Evolutionary conservation across 2,329 filamentous ascomycete species (phyloP), one percentile per base, ranked within the genome.

Genomic region (Podosphaera xanthii): DNA sequence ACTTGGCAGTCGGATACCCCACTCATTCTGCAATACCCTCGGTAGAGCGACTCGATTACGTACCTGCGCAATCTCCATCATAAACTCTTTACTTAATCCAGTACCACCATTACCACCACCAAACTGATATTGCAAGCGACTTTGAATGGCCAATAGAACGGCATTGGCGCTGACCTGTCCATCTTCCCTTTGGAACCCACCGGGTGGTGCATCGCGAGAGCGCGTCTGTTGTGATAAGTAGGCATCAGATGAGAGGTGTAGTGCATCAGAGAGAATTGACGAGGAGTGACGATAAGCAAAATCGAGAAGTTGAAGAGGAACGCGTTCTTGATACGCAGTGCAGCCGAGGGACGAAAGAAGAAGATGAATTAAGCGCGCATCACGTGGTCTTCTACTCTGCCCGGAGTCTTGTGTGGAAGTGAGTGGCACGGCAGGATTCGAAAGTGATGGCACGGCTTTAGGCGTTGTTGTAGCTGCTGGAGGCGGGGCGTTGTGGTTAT

Each of bases 281-380:
- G 81, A 81, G 8, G 84, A 87, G 75, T 89, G 86, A 44, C 87
- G 82, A 76, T 92, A 92, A 56, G 87, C 85, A 68, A 91, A 91
- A 73, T 92, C 87, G 69, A 92, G 82, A 56, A 92, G 81, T 60
- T 90, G 81, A 0, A 91, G 78, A 0, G 87, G 87, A 1, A 92
- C 86, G 66, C 87, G 86, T 70, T 85, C 80, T 70, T 91, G 86
- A 75, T 88, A 92, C 48, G 83, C 77, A 3, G 83, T 82, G 8
- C 91, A 86, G 67, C 86, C 86, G 66, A 89, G 83, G 6, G 84
- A 84, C 30, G 83, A 83, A 56, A 92, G 81, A 58, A 92, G 79
- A 22, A 90, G 80, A 72, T 91, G 86, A 66, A 92, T 80, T 12
- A 88, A 81, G 66, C 86, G 83, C 14, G 84, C 80, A 70, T 92